A percentile compares a stretch with the other conserved stretches of the same genome.
Evolutionary conservation across 176 grass and related monocot species (phyloP).

Genomic region (Poa pratensis): DNA sequence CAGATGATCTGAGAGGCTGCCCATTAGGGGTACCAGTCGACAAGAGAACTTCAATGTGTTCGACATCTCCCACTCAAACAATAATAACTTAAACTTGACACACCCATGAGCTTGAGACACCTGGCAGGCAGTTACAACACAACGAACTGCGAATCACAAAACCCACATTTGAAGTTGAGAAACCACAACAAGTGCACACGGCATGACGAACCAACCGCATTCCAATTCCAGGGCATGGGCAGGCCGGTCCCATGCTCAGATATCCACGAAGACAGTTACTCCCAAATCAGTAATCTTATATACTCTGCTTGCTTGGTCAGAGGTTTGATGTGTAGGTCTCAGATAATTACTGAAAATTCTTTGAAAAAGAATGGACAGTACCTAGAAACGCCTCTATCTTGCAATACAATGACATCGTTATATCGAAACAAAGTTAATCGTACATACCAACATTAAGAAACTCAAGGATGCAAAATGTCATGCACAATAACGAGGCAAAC

Average conservation of each 20-base stretch:
- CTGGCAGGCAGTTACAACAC: too few relatives aligned
- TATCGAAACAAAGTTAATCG: not conserved
- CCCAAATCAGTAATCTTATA: not conserved
- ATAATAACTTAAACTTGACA: too few relatives aligned
- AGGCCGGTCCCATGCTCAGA: not conserved
- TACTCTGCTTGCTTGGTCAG: not conserved
- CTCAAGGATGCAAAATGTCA: slow-evolving; percentile 5
- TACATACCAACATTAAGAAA: not conserved
- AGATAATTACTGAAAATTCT: not conserved
- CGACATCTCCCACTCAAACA: too few relatives aligned
- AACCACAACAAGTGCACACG: too few relatives aligned
- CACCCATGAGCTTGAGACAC: too few relatives aligned
- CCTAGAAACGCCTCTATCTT: not conserved
- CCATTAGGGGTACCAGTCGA: too few relatives aligned
- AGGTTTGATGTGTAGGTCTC: not conserved
- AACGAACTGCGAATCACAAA: too few relatives aligned
- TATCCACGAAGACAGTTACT: not conserved
- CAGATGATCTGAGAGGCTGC: too few relatives aligned
- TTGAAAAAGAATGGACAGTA: not conserved
- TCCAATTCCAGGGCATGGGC: not conserved
- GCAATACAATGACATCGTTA: not conserved
- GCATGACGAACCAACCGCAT: not conserved
- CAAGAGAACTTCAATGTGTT: too few relatives aligned
- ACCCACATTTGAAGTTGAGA: too few relatives aligned
- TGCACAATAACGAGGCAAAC: not conserved